phyloP scores from a whole-genome alignment of 176 grass and related monocot species.

The Zea luxurians region DNA sequence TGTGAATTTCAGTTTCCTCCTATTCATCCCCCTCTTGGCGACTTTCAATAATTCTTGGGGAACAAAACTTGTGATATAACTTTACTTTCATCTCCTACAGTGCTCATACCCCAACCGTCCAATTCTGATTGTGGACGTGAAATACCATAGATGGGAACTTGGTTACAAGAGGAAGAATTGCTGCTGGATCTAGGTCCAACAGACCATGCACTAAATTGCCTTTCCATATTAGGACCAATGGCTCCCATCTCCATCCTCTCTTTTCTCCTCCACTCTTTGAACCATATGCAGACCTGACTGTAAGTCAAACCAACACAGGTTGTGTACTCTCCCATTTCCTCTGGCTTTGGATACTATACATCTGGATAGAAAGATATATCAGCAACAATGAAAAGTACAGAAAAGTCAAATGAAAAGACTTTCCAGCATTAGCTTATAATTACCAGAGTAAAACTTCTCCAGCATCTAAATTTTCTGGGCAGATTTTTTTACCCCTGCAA shows the following conservation, averaged over 20 bases:
- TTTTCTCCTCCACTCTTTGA: slow-evolving; percentile 96
- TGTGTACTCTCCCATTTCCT: slow-evolving; percentile 63
- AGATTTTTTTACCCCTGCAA: slow-evolving; percentile 65
- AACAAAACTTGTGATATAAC: slow-evolving; percentile 59
- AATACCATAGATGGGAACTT: slow-evolving; percentile 20
- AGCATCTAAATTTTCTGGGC: slow-evolving; percentile 65
- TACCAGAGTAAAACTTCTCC: slow-evolving; percentile 81
- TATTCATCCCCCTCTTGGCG: too few species aligned
- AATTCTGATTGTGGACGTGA: slow-evolving; percentile 16
- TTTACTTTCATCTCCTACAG: slow-evolving; percentile 45
- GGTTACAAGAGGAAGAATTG: slow-evolving; percentile 33
- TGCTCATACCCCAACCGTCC: slow-evolving; percentile 22
- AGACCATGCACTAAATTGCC: slow-evolving; percentile 34
- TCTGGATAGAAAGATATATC: slow-evolving; percentile 44
- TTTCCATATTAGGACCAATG: slow-evolving; percentile 26
- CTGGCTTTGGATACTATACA: slow-evolving; percentile 73
- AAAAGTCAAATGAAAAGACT: slow-evolving; percentile 14
- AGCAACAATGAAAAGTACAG: neutral
- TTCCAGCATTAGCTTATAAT: slow-evolving; percentile 1
- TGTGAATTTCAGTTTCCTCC: too few species aligned
- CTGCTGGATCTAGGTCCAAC: slow-evolving; percentile 43
- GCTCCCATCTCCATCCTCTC: slow-evolving; percentile 61
- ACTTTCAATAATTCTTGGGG: slow-evolving; percentile 79
- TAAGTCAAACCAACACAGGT: slow-evolving; percentile 65
- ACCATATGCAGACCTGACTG: slow-evolving; percentile 85